Evolutionary conservation across 345 rosid genomes (phyloP).

Genomic region (Garcia nutans): DNA sequence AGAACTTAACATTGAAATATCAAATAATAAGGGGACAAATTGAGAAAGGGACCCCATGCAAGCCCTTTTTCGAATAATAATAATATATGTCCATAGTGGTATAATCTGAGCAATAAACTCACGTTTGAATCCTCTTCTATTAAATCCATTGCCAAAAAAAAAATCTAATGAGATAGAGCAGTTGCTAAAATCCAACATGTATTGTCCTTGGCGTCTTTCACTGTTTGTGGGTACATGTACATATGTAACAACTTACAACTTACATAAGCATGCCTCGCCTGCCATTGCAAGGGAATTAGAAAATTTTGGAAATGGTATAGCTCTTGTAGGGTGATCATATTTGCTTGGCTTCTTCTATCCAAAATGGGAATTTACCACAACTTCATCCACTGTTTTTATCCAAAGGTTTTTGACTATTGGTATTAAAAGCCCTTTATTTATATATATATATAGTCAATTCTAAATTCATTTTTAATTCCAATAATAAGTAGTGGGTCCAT

Average conservation of each 20-base stretch:
- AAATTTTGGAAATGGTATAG: no score
- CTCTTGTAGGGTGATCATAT: not conserved
- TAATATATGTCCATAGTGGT: no score
- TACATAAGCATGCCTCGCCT: not conserved
- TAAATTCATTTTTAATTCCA: no score
- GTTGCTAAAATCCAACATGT: slow-evolving; percentile 33
- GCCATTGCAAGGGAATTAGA: no score
- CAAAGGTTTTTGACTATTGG: slow-evolving; percentile 24
- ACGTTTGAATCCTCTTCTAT: no score
- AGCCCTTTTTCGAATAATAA: no score
- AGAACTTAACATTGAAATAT: slow-evolving; percentile 23
- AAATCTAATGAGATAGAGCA: slow-evolving; percentile 22
- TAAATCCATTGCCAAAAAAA: not conserved
- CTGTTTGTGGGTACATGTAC: slow-evolving; percentile 1
- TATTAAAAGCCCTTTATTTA: no score
- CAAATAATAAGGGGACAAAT: slow-evolving; percentile 17
- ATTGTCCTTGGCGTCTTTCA: slow-evolving; percentile 16
- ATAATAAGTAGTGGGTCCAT: no score
- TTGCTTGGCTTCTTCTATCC: slow-evolving; percentile 29
- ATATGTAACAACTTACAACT: no score
- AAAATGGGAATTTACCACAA: no score
- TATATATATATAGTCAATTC: no score
- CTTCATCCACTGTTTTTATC: slow-evolving; percentile 10
- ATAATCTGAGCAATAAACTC: no score
- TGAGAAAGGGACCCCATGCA: not conserved